Evolutionary conservation across 2,329 filamentous ascomycete species (phyloP), one percentile per base, ranked within the genome.

Genomic region (Fusarium sp.): DNA sequence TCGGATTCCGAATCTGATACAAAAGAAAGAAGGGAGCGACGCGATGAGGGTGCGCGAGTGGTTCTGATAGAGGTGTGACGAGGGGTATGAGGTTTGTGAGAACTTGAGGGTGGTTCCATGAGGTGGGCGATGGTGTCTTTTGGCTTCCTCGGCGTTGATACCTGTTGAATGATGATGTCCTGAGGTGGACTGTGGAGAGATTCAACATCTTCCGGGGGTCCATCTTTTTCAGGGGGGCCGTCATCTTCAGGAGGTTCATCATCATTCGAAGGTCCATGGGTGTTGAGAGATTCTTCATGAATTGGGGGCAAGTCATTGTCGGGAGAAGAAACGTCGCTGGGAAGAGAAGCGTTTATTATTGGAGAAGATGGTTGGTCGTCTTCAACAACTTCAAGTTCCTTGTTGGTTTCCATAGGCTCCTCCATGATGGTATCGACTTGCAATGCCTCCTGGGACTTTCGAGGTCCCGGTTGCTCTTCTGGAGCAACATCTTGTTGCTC

Each of bases 21-120:
- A 58, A 85, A 79, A 24, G 83, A 84, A 44, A 84, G 76, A 51
- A 85, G 76, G 45, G 82, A 80, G 58, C 73, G 76, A 26, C 73
- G 75, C 46, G 77, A 76, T 5, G 76, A 78, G 2, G 79, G 73
- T 8, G 66, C 69, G 13, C 62, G 71, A n/a, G 54, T 74, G 50
- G 77, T 69, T 45, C 54, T 72, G 47, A 68, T 72, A 45, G 72
- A 57, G 7, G 69, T 67, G 5, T 69, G 73, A 4, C 74, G 64
- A 24, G 73, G 75, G 6, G 76, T 77, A 40, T 66, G 72, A 2
- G 77, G 77, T 10, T 70, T 76, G 17, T 69, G 65, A 22, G 72
- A 58, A 7, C 58, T 72, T 21, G 69, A 73, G 11, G 65, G 51
- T 10, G 62, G 62, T 15, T 51, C 54, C 24, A 42, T n/a, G 21